Base-by-base conservation (phyloP, 176 grass and related monocot genomes). In the Puya raimondii region DNA sequence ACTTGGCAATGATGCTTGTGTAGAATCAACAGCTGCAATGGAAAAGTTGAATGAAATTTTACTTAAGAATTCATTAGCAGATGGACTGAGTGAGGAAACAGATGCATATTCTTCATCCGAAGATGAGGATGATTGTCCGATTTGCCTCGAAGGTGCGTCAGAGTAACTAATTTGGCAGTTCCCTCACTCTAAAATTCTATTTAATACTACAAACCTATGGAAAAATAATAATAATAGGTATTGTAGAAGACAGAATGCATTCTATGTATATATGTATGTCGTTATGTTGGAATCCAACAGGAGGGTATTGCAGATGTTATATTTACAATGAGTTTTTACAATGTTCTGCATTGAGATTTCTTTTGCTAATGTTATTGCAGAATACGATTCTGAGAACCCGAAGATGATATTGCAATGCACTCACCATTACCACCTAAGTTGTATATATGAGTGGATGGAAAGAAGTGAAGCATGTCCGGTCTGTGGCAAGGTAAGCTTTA, bases 401-500 rank as follows among this genome's bases (percentile, higher is more conserved):
- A 84, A 76, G 66, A 75, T 75, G 56, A 63, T 23, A 70, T 68
- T 94, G 76, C 80, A 94, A 25, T 94, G 90, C 81, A 81, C 79
- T 61, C 90, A 94, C 79, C 48, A 72, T 84, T 94, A 84, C 67
- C 90, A 94, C 69, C 83, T 89, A 72, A 42, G 90, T 69, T 94
- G 90, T 77, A 89, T 89, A 79, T 89, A 77, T 3, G 90, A 94
- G 72, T 94, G 90, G 90, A 94, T 89, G 90, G 90, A 94, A 76
- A 86, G 90, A 81, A 94, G 90, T 52, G 51, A 82, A 74, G 76
- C 52, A 49, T 94, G 90, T 58, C 86, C 90, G 0, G 33, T 94
- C 15, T 94, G 90, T 25, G 78, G 58, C 67, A 87, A 89, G 80
- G 86, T 91, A 80, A 42, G 33, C 33, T 42, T 42, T 42, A 42